phyloP scores from a whole-genome alignment of 306 rosid species.

The Echinosophora koreensis region DNA sequence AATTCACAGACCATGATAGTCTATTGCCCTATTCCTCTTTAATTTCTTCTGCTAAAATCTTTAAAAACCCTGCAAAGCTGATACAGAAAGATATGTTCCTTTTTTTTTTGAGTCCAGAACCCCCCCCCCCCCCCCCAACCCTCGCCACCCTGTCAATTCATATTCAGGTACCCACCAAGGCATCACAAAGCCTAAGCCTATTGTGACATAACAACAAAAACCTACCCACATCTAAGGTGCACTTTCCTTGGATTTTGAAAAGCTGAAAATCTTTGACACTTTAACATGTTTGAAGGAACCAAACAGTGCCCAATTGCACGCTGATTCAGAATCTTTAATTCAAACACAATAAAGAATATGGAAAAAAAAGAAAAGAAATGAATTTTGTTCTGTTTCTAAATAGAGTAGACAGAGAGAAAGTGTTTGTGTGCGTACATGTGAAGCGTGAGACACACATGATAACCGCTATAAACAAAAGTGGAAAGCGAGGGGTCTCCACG shows the following conservation, averaged over 20 bases:
- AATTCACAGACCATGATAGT: constrained; percentile 51
- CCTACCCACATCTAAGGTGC: neutral
- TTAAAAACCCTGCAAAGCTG: constrained; percentile 49
- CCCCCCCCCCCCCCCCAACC: neutral
- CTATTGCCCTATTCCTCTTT: constrained; percentile 44
- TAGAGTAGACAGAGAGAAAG: neutral
- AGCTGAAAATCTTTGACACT: constrained; percentile 56
- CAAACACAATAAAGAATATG: neutral
- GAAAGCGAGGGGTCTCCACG: constrained; percentile 49
- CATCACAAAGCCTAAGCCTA: constrained; percentile 36
- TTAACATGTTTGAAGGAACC: constrained; percentile 50
- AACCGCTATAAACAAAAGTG: constrained; percentile 49
- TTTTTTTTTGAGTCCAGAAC: neutral
- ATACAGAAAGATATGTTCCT: constrained; percentile 54
- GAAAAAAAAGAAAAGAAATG: neutral
- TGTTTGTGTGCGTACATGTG: constrained; percentile 18
- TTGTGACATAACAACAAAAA: constrained; percentile 45
- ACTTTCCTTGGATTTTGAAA: constrained; percentile 54
- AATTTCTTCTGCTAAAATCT: constrained; percentile 48
- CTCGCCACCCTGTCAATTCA: neutral
- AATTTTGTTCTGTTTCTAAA: neutral
- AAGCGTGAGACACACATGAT: constrained; percentile 47
- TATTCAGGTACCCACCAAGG: neutral
- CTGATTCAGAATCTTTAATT: constrained; percentile 55
- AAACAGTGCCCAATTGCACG: constrained; percentile 55